Percentiles rank a stretch among this genome's conserved stretches.
phyloP scores from a whole-genome alignment of 2,329 filamentous ascomycete genomes.

The Thermoascus crustaceus region DNA sequence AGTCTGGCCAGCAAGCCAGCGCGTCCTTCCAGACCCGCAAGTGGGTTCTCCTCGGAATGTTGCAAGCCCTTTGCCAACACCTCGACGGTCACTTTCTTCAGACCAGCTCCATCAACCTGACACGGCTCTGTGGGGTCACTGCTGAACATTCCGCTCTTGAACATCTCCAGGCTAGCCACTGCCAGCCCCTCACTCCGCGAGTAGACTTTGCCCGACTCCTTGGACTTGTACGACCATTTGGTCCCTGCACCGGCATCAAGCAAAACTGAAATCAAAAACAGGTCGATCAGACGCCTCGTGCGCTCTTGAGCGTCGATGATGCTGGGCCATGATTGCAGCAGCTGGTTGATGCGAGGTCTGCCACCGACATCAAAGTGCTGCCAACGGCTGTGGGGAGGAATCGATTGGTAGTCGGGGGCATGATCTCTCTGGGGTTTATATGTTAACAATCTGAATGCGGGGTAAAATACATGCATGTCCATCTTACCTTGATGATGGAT shows the following conservation, averaged over 20 bases:
- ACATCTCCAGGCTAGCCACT: slow-evolving; percentile 76
- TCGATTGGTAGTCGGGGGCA: slow-evolving; percentile 58
- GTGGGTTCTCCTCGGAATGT: slow-evolving; percentile 67
- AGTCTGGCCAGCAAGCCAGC: slow-evolving; percentile 70
- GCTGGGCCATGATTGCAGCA: slow-evolving; percentile 41
- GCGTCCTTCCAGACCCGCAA: slow-evolving; percentile 79
- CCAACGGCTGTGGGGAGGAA: slow-evolving; percentile 69
- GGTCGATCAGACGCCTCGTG: slow-evolving; percentile 49
- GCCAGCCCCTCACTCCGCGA: slow-evolving; percentile 82
- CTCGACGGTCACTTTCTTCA: slow-evolving; percentile 66
- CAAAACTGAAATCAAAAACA: slow-evolving; percentile 56
- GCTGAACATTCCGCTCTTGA: slow-evolving; percentile 84
- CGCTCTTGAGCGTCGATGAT: slow-evolving; percentile 40
- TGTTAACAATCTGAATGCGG: neutral
- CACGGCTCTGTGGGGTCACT: slow-evolving; percentile 71
- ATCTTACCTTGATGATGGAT: slow-evolving; percentile 81
- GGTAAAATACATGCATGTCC: neutral
- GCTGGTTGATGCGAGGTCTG: slow-evolving; percentile 40
- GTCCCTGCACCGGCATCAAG: slow-evolving; percentile 73
- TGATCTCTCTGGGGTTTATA: slow-evolving; percentile 53
- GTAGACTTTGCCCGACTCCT: slow-evolving; percentile 75
- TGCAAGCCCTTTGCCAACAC: slow-evolving; percentile 75
- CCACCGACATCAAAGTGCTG: slow-evolving; percentile 56
- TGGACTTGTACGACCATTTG: slow-evolving; percentile 86
- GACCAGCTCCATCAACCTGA: slow-evolving; percentile 78